A percentile compares a stretch with the other conserved stretches of the same genome.
These are phyloP conservation scores for Kwoniella pini DNA, from an alignment of 768 basidiomycete species.

Conservation along the genomic window DNA sequence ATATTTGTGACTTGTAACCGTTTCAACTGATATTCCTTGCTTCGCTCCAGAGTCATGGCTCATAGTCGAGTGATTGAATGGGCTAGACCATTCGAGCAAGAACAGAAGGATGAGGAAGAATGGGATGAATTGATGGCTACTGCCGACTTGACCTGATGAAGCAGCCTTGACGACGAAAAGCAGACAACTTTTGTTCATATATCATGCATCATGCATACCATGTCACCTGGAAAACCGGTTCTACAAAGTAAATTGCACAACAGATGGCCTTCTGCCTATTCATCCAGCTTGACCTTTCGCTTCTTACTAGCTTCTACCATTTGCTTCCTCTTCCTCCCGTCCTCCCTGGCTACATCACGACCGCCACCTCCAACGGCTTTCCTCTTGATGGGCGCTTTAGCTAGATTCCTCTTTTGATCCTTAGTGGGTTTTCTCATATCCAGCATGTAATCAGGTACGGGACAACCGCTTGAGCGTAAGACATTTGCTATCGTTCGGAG, in stretches of 20 bases:
- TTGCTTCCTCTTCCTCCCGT: slow-evolving; percentile 41
- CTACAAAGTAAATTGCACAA: too few species aligned
- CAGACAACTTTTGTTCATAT: neutral
- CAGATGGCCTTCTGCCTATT: neutral
- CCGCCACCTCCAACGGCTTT: slow-evolving; percentile 69
- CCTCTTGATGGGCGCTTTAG: slow-evolving; percentile 63
- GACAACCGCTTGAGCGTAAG: slow-evolving; percentile 85
- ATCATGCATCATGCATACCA: slow-evolving; percentile 5
- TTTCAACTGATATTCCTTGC: too few species aligned
- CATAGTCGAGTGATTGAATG: slow-evolving; percentile 38
- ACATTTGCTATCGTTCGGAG: slow-evolving; percentile 97
- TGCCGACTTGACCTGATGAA: neutral
- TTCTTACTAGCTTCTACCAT: slow-evolving; percentile 38
- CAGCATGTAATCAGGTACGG: slow-evolving; percentile 92
- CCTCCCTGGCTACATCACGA: slow-evolving; percentile 45
- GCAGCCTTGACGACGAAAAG: too few species aligned
- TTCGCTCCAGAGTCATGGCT: slow-evolving; percentile 43
- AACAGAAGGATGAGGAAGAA: slow-evolving; percentile 32
- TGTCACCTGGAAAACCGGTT: neutral
- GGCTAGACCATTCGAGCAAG: slow-evolving; percentile 33
- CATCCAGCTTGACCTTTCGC: slow-evolving; percentile 6
- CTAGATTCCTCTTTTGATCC: slow-evolving; percentile 80
- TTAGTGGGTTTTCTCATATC: slow-evolving; percentile 91
- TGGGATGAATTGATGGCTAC: slow-evolving; percentile 32
- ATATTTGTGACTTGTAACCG: slow-evolving; percentile 39